Evolutionary conservation across 2,329 filamentous ascomycete species (phyloP).

Genomic region (Arthrobotrys sinensis): DNA sequence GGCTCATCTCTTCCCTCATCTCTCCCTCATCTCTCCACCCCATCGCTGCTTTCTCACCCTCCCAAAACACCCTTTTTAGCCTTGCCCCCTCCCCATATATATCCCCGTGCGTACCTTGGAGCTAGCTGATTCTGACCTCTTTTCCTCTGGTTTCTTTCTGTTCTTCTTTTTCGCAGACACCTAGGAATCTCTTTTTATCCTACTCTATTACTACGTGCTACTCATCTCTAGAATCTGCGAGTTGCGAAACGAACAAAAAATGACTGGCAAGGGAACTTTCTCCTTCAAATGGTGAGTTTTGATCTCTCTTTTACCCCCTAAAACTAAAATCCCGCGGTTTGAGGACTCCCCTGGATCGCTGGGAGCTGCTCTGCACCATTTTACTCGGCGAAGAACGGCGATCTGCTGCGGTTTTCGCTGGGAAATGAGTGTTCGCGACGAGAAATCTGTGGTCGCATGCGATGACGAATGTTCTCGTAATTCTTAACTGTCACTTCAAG

Average conservation of each 20-base stretch:
- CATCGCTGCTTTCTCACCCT: constrained; percentile 24
- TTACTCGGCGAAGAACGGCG: neutral
- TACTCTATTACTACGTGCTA: neutral
- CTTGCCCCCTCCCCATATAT: constrained; percentile 6
- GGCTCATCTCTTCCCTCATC: constrained; percentile 43
- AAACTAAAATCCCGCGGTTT: constrained; percentile 25
- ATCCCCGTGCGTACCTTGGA: neutral
- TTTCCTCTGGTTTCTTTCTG: neutral
- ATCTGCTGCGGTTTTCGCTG: constrained; percentile 19
- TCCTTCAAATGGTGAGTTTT: constrained; percentile 61
- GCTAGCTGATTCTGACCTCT: constrained; percentile 25
- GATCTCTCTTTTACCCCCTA: neutral
- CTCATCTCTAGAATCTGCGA: constrained; percentile 11
- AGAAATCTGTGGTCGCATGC: constrained; percentile 45
- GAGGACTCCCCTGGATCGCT: constrained; percentile 2
- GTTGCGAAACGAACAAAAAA: constrained; percentile 36
- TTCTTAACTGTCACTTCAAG: neutral
- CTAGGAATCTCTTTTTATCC: constrained; percentile 10
- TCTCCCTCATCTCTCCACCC: constrained; percentile 8
- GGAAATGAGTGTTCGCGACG: constrained; percentile 7
- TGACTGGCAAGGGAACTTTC: constrained; percentile 49
- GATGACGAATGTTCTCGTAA: constrained; percentile 39
- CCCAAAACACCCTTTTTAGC: constrained; percentile 28
- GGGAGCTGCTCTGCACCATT: constrained; percentile 2
- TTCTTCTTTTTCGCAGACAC: constrained; percentile 7